phyloP scores from a whole-genome alignment of 2,329 filamentous ascomycete genomes.

The Allantophomopsis cytisporea region DNA sequence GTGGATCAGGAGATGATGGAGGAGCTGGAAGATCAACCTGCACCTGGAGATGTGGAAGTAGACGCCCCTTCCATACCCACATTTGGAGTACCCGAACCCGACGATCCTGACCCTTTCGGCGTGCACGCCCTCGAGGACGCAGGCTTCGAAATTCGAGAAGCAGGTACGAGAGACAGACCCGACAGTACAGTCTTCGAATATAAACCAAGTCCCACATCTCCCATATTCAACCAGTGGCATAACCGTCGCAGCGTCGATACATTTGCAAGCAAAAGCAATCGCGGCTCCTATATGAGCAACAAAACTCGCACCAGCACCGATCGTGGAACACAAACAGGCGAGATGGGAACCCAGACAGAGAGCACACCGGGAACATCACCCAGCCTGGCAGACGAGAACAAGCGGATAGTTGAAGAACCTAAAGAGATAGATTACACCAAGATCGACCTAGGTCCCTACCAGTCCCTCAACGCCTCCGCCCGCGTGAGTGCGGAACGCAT shows the following conservation, averaged over 20 bases:
- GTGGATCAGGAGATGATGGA: slow-evolving; percentile 57
- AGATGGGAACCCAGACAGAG: slow-evolving; percentile 46
- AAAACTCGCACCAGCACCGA: slow-evolving; percentile 39
- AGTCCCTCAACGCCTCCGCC: slow-evolving; percentile 8
- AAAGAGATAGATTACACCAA: slow-evolving; percentile 46
- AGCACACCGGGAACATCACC: slow-evolving; percentile 41
- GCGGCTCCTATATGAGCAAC: slow-evolving; percentile 63
- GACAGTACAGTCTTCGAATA: slow-evolving; percentile 74
- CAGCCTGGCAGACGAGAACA: slow-evolving; percentile 29
- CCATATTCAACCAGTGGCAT: slow-evolving; percentile 41
- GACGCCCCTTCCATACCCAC: slow-evolving; percentile 24
- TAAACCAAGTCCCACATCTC: slow-evolving; percentile 62
- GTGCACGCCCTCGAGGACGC: slow-evolving; percentile 83
- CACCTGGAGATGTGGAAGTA: slow-evolving; percentile 63
- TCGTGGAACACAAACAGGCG: slow-evolving; percentile 57
- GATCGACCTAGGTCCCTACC: slow-evolving; percentile 34
- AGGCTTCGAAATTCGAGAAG: slow-evolving; percentile 80
- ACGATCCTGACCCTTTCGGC: slow-evolving; percentile 87
- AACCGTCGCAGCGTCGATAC: slow-evolving; percentile 60
- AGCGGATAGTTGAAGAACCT: slow-evolving; percentile 19
- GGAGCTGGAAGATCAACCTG: slow-evolving; percentile 46
- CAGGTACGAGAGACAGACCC: slow-evolving; percentile 63
- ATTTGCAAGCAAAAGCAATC: slow-evolving; percentile 42
- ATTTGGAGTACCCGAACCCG: slow-evolving; percentile 67
- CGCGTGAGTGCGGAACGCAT: slow-evolving; percentile 3